Base-by-base conservation (phyloP, 441 rosid genomes). In the Viola pubescens region DNA sequence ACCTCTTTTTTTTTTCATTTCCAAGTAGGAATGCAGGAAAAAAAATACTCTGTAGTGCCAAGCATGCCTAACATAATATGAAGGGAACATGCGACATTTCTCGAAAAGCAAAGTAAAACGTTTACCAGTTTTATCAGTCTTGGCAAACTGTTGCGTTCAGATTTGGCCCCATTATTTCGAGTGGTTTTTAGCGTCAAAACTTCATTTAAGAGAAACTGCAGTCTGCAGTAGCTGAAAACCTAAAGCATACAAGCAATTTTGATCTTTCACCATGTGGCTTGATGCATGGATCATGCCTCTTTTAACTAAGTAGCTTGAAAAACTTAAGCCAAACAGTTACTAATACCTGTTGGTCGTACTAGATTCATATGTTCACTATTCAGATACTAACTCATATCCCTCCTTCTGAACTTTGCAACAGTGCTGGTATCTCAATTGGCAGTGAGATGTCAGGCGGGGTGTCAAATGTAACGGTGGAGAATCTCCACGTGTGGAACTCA, bases 401-500 rank as follows among this genome's bases (percentile, higher is more conserved):
- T 57, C 58, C 50, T 60, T 64, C 47, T 52, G 62, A 56, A 62
- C 55, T 40, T 64, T 72, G 68, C 12, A 66, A 71, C 82, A 92
- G 95, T 68, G 98, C 96, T 6, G 97, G 98, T 19, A 56, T 94
- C 68, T 94, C 95, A 14, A 89, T 89, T 19, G 97, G 96, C 72
- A 90, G 98, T 50, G 98, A 90, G 78, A 89, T 94, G 94, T 94
- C 91, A 0, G 96, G 98, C 34, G 97, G 98, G 10, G 94, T 94
- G 66, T 84, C 89, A n/a, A 85, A 88, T 46, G 85, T 88, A 54
- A 94, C 84, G 0, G 81, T 88, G 39, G 94, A 94, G 71, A 90
- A 90, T 55, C 70, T 90, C 60, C 77, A 73, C 5, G 82, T 90
- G 3, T 90, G 97, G 96, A 81, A 77, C 75, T 94, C 98, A 40